Conservation (phyloP, 192 early-diverging fungal genomes). For the Gaertneriomyces sp. region DNA sequence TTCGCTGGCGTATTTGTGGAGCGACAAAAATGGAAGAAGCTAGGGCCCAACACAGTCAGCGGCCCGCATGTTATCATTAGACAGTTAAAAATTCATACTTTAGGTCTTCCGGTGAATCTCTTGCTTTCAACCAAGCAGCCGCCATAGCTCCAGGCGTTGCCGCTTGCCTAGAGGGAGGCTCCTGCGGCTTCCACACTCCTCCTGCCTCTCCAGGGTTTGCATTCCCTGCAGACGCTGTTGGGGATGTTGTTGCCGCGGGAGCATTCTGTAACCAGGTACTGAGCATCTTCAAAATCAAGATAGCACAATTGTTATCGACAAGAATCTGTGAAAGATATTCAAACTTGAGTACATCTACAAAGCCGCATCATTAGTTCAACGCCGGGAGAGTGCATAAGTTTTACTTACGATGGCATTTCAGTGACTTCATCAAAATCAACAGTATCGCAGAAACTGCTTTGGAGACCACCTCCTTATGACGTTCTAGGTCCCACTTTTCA, state of each 20-base stretch:
- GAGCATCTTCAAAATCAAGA: conserved; percentile 80
- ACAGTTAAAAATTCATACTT: conserved; percentile 22
- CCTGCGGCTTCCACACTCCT: background rate
- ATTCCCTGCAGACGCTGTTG: background rate
- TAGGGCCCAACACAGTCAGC: background rate
- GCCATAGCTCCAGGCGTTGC: conserved; percentile 26
- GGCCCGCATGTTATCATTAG: no score
- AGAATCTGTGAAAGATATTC: conserved; percentile 76
- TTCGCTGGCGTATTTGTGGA: background rate
- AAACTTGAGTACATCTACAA: conserved; percentile 64
- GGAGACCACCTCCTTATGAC: conserved; percentile 69
- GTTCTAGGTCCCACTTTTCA: conserved; percentile 52
- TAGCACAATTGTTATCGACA: conserved; percentile 78
- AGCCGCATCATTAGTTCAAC: conserved; percentile 4
- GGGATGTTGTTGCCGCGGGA: conserved; percentile 22
- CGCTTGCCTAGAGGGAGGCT: background rate
- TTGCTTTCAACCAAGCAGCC: conserved; percentile 30
- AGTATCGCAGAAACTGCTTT: conserved; percentile 68
- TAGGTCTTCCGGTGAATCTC: conserved; percentile 37
- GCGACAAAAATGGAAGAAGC: conserved; percentile 33
- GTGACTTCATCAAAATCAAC: conserved; percentile 59
- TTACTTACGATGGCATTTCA: conserved; percentile 63
- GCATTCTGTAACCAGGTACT: conserved; percentile 62
- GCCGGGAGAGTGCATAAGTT: background rate
- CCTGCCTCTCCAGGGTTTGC: background rate